These are phyloP conservation scores for Apiotrichum laibachii DNA, from an alignment of 1,284 basidiomycete genomes.

Conservation along the genomic window DNA sequence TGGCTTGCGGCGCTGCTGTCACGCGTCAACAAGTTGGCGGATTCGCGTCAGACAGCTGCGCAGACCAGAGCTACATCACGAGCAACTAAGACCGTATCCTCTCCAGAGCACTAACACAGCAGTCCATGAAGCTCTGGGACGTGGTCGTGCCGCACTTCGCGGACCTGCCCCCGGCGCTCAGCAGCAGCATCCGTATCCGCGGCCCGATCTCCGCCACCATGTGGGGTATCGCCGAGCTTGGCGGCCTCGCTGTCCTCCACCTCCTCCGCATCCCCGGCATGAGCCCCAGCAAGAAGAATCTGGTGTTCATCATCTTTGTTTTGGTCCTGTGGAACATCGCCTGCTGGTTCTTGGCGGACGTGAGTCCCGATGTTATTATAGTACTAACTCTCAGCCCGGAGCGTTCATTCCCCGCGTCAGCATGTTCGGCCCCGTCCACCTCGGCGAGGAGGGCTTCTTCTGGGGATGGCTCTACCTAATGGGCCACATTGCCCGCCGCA, in stretches of 20 bases:
- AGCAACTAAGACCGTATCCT: too few species aligned
- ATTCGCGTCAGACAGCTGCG: too few species aligned
- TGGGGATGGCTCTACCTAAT: slow-evolving; percentile 16
- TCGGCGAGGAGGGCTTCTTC: slow-evolving; percentile 24
- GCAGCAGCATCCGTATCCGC: slow-evolving; percentile 23
- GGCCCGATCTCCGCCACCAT: slow-evolving; percentile 28
- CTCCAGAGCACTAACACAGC: slow-evolving; percentile 7
- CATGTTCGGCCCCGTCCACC: slow-evolving; percentile 28
- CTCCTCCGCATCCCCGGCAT: slow-evolving; percentile 41
- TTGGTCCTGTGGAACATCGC: slow-evolving; percentile 28
- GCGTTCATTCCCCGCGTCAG: slow-evolving; percentile 32
- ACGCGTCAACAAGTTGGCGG: background rate
- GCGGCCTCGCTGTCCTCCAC: slow-evolving; percentile 24
- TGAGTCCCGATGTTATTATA: too few species aligned
- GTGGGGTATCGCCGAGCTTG: slow-evolving; percentile 36
- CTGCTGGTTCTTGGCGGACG: slow-evolving; percentile 44
- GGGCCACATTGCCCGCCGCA: slow-evolving; percentile 4
- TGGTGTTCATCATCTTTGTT: slow-evolving; percentile 20
- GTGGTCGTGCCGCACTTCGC: slow-evolving; percentile 35
- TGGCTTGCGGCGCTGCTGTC: background rate
- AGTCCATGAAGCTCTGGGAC: slow-evolving; percentile 49
- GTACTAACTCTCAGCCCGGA: slow-evolving; percentile 24
- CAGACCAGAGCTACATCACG: too few species aligned
- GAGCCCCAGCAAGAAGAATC: slow-evolving; percentile 28
- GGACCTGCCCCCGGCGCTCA: slow-evolving; percentile 37